Conservation (phyloP, 2,329 filamentous ascomycete genomes). For the Trichoderma hamatum region DNA sequence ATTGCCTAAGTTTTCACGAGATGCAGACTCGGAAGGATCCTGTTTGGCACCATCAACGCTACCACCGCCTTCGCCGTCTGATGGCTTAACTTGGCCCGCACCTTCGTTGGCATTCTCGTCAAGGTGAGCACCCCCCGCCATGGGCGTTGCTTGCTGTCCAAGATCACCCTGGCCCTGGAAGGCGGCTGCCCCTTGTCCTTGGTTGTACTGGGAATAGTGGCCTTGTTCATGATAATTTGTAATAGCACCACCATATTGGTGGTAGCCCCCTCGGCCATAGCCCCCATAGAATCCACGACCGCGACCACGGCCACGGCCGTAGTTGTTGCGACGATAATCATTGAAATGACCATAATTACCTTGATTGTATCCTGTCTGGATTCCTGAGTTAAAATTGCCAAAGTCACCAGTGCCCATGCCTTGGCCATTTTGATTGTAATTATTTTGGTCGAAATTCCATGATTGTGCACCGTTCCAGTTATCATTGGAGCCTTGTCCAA, state of each 20-base stretch:
- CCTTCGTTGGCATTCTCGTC: conserved; percentile 45
- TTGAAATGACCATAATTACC: conserved; percentile 84
- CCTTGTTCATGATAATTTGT: conserved; percentile 43
- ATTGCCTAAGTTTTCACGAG: conserved; percentile 40
- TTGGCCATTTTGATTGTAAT: conserved; percentile 85
- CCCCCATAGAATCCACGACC: conserved; percentile 64
- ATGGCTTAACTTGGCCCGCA: conserved; percentile 13
- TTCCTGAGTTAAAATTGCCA: conserved; percentile 77
- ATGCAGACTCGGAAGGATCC: conserved; percentile 32
- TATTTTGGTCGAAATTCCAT: conserved; percentile 86
- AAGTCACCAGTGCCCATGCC: conserved; percentile 80
- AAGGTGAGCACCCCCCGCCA: conserved; percentile 37
- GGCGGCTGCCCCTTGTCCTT: conserved; percentile 22
- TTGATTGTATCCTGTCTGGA: conserved; percentile 77
- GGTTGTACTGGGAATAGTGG: conserved; percentile 38
- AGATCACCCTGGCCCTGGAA: conserved; percentile 31
- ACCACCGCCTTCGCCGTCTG: conserved; percentile 28
- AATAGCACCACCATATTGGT: conserved; percentile 45
- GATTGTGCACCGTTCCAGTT: conserved; percentile 80
- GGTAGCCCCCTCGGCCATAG: conserved; percentile 58
- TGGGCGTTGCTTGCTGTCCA: conserved; percentile 30
- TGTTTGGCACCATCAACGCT: conserved; percentile 31
- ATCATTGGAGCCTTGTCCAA: conserved; percentile 67
- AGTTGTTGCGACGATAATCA: conserved; percentile 73
- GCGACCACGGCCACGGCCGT: conserved; percentile 67